Base-by-base conservation (phyloP, 139 green algal species). In the Chlamydomonas schloesseri region DNA sequence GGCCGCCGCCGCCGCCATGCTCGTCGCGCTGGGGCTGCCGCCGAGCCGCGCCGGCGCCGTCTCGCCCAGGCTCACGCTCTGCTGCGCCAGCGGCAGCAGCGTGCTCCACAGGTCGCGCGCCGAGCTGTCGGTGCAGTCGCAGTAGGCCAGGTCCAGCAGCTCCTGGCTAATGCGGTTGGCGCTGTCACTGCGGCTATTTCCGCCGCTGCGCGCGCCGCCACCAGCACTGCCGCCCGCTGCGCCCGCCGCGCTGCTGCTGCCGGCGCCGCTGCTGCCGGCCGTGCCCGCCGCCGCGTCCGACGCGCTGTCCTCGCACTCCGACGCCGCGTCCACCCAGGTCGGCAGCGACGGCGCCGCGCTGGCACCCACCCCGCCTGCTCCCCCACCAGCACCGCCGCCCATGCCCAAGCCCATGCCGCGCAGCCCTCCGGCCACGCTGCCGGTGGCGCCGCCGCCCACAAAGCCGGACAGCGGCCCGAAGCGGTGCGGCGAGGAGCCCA, bases 81-180 rank as follows among this genome's bases (percentile, higher is more conserved):
- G 84, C 24, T 65, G 14, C 20, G 84, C 84, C 34, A 89, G 74
- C 50, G 84, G 84, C 74, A 89, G 73, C 62, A 89, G 84, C 62
- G 50, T 65, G 20, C 50, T 64, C 84, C 84, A 89, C 4, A 89
- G 69, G 71, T 87, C 81, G 33, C 55, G 33, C 11, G 69, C 81
- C 1, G 69, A 80, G 53, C n/a, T 53, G 69, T 87, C 81, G 13
- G 81, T 87, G 37, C 81, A 87, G 68, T 87, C 81, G 68, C 81
- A 80, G 36, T 80, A 80, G 26, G 81, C 81, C 68, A 87, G 81
- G 0, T 87, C 69, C 50, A 87, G 24, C 26, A 86, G 67, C 65
- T 86, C 80, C 67, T 86, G 36, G 50, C 80, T 86, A 23, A 86
- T 50, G 47, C 65, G 26, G 77, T 18, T 34, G 77, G n/a, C 42